These are phyloP conservation scores for Monascus ruber DNA, from an alignment of 2,329 filamentous ascomycete genomes.

Conservation along the genomic window DNA sequence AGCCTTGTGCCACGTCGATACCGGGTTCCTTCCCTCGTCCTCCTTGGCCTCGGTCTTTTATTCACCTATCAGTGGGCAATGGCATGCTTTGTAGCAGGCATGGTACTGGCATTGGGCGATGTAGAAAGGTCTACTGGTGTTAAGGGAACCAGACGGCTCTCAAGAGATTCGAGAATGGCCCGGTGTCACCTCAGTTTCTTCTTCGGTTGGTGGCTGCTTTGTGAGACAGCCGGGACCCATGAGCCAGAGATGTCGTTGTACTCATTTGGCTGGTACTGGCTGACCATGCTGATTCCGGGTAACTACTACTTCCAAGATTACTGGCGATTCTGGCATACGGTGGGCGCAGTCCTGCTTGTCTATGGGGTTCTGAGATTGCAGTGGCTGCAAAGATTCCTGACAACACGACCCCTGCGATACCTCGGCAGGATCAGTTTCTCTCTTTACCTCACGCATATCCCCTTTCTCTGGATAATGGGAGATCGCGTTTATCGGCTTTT, in stretches of 20 bases:
- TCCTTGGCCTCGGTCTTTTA: neutral
- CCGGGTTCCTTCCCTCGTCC: neutral
- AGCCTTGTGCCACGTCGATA: neutral
- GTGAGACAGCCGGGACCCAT: neutral
- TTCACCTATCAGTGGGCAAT: neutral
- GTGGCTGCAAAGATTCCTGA: neutral
- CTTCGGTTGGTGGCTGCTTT: neutral
- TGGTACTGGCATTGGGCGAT: neutral
- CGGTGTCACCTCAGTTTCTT: neutral
- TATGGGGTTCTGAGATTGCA: neutral
- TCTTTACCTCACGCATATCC: neutral
- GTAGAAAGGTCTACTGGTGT: neutral
- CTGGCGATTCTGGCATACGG: neutral
- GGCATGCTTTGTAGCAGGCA: neutral
- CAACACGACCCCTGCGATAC: neutral
- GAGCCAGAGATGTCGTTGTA: neutral
- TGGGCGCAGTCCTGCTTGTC: neutral
- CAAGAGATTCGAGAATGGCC: neutral
- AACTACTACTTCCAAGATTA: neutral
- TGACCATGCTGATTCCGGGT: neutral
- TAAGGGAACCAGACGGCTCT: neutral
- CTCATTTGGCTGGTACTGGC: neutral
- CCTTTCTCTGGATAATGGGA: neutral
- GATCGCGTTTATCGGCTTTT: neutral
- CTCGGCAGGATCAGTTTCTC: neutral